Conservation (phyloP, 2,329 filamentous ascomycete species). For the Trichophyton equinum region DNA sequence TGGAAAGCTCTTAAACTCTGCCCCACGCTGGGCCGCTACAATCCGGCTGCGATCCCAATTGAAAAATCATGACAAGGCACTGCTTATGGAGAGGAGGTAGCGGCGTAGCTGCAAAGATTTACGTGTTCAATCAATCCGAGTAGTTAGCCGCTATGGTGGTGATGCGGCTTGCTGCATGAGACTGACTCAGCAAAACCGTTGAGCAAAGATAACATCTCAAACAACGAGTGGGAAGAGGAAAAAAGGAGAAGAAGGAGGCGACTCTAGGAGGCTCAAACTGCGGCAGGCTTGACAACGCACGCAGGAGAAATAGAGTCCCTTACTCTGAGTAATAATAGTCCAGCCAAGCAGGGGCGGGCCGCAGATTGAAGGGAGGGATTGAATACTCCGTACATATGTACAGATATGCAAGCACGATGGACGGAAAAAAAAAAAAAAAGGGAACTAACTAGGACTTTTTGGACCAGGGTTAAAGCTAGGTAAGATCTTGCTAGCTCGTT, state of each 20-base stretch:
- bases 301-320: background rate
- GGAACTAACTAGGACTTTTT: background rate
- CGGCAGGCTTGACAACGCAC: background rate
- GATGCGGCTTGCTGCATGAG: background rate
- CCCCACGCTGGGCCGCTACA: constrained; percentile 2
- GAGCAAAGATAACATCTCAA: background rate
- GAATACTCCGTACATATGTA: background rate
- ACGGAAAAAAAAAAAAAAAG: background rate
- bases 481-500: constrained; percentile 3
- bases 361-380: background rate
- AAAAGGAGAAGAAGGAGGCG: background rate
- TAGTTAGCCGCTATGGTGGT: background rate
- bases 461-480: background rate
- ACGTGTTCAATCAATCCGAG: background rate
- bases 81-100: background rate
- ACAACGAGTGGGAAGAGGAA: background rate
- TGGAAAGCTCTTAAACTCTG: background rate
- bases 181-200: constrained; percentile 1
- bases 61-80: background rate
- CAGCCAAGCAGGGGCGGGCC: constrained; percentile 2
- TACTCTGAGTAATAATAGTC: background rate
- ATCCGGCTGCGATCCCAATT: background rate
- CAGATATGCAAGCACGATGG: constrained; percentile 3
- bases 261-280: background rate
- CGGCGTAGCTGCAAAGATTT: background rate